Percentiles rank a stretch among this genome's conserved stretches.
These are phyloP conservation scores for Pittosporum tobira DNA, from an alignment of 129 eudicot genomes.

Conservation along the genomic window DNA sequence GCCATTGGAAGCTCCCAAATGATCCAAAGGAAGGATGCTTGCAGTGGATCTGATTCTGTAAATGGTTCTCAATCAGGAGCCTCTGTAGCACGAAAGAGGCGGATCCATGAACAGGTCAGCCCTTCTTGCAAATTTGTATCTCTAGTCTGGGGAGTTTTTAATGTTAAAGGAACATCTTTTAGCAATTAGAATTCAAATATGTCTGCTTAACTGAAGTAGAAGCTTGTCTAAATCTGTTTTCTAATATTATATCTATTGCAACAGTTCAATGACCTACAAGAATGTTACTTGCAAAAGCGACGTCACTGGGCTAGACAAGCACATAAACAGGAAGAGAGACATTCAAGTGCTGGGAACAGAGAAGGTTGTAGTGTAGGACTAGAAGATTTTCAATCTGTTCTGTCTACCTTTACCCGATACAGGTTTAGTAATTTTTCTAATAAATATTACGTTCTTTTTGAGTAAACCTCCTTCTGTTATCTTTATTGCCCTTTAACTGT, in stretches of 20 bases:
- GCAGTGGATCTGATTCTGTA: conserved; percentile 44
- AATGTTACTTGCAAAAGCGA: conserved; percentile 85
- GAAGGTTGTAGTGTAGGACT: conserved; percentile 66
- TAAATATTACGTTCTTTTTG: not conserved
- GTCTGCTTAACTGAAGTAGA: not conserved
- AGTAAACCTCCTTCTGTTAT: not conserved
- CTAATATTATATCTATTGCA: not conserved
- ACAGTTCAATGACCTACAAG: conserved; percentile 87
- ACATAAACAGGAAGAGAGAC: conserved; percentile 39
- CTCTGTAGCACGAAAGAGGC: conserved; percentile 56
- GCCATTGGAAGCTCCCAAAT: conserved; percentile 29
- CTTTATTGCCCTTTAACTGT: not conserved
- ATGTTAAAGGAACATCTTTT: not conserved
- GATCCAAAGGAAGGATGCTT: conserved; percentile 32
- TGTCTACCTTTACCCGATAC: conserved; percentile 76
- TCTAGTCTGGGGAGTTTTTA: not conserved
- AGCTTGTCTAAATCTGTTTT: not conserved
- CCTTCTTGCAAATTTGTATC: not conserved
- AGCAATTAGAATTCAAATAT: not conserved
- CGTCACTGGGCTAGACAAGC: conserved; percentile 51
- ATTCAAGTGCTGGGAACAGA: conserved; percentile 20
- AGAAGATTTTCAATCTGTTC: conserved; percentile 74
- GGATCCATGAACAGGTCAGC: conserved; percentile 72
- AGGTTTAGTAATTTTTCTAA: conserved; percentile 31
- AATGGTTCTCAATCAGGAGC: conserved; percentile 44